These are phyloP conservation scores for Galerina sulciceps DNA, from an alignment of 768 basidiomycete genomes.

Conservation along the genomic window DNA sequence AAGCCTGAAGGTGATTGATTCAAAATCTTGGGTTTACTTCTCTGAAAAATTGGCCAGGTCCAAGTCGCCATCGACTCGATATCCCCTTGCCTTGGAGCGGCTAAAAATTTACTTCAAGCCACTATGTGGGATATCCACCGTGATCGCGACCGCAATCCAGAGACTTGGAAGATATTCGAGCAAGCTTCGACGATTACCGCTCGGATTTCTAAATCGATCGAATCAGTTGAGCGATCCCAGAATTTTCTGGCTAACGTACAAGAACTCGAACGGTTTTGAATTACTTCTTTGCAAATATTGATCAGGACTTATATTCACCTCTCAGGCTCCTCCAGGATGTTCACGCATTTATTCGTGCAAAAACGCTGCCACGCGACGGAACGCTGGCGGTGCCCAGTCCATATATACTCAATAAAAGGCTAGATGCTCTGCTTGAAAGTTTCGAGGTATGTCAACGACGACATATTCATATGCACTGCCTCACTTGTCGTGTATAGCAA, in stretches of 20 bases:
- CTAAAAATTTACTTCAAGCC: background rate
- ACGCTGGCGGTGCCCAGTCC: no score
- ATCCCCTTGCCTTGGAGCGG: background rate
- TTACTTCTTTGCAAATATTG: background rate
- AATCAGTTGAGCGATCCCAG: background rate
- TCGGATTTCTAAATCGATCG: background rate
- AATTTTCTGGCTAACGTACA: background rate
- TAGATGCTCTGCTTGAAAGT: no score
- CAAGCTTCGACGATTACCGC: background rate
- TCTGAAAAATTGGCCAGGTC: background rate
- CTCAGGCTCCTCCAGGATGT: no score
- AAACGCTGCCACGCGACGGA: no score
- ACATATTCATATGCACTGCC: no score
- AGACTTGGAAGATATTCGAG: background rate
- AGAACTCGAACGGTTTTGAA: background rate
- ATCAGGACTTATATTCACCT: no score
- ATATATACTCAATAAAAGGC: no score
- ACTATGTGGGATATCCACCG: background rate
- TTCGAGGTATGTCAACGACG: no score
- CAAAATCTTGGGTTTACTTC: background rate
- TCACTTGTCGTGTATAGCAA: no score
- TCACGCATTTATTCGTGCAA: no score
- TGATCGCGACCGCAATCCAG: background rate
- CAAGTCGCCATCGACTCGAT: background rate
- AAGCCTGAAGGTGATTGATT: no score